Base-by-base conservation (phyloP, 1,284 basidiomycete genomes). In the Abortiporus biennis region DNA sequence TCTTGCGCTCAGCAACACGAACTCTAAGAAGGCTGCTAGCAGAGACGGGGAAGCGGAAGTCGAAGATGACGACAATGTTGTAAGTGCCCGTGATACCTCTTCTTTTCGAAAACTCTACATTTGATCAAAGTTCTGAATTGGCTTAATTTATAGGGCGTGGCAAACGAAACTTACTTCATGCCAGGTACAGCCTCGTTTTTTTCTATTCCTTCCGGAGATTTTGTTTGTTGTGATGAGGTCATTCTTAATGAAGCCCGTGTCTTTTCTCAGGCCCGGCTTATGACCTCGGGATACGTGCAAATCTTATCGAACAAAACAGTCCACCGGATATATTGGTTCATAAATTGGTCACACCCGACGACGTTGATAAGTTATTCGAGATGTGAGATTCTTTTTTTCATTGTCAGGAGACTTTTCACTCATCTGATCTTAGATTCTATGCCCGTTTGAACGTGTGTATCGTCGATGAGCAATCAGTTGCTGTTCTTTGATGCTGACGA, bases 321-420 rank as follows among this genome's bases (percentile, higher is more conserved):
- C 84, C 85, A 0, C 89, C 89, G 0, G 87, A 92, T 56, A 89
- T 92, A 44, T 57, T 92, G 36, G 77, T 90, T 0, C 84, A 88
- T 50, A 86, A 85, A 13, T 65, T 92, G 27, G 85, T 92, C 35
- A 81, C 80, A 1, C 78, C 84, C 0, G 76, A 80, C 39, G 90
- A 92, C 52, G 87, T 91, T 6, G 80, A 91, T 43, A 82, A 80
- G 49, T 63, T 92, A 19, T 92, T 92, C 54, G 73, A 86, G 40
- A 89, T 92, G 84, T 91, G 55, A 31, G 85, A 72, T 6, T 41
- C 31, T 3, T 44, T 32, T 34, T 36, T 24, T 15, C 17, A 25
- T 36, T 37, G 15, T 5, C 12, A 31, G 35, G 6, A 3, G 16
- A 13, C 17, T 29, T 37, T n/a, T 23, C 31, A 19, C 22, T 29